Conservation (phyloP, 345 rosid genomes). For the Trapa incisa region DNA sequence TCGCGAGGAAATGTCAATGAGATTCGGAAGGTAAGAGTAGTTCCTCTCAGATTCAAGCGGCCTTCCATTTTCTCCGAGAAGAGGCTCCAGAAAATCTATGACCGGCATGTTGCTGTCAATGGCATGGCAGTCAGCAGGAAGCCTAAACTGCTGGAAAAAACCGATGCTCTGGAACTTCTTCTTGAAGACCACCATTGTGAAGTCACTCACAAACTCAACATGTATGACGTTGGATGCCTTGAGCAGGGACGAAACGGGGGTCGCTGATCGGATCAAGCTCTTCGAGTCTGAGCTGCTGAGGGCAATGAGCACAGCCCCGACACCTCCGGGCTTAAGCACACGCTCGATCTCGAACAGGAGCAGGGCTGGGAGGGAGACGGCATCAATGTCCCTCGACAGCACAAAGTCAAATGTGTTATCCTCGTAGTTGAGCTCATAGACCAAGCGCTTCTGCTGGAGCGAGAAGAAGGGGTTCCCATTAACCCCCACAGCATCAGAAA, state of each 20-base stretch:
- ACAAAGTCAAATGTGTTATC: constrained; percentile 66
- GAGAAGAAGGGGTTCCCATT: constrained; percentile 47
- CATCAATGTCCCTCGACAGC: constrained; percentile 49
- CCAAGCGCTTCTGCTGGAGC: constrained; percentile 38
- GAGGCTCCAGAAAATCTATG: constrained; percentile 48
- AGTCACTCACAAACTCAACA: constrained; percentile 42
- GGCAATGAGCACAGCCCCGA: constrained; percentile 65
- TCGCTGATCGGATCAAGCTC: constrained; percentile 59
- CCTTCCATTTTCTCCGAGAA: constrained; percentile 23
- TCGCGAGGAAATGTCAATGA: constrained; percentile 33
- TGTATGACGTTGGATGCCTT: constrained; percentile 56
- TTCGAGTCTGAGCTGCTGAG: constrained; percentile 28
- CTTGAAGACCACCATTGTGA: constrained; percentile 61
- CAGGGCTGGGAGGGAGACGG: constrained; percentile 53
- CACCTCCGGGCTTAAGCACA: constrained; percentile 62
- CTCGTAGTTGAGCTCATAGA: constrained; percentile 42
- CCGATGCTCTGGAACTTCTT: constrained; percentile 26
- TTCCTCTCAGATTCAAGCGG: constrained; percentile 24
- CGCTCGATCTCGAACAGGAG: constrained; percentile 85
- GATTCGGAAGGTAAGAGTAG: constrained; percentile 51
- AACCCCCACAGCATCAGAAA: constrained; percentile 35
- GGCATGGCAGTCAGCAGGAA: constrained; percentile 53
- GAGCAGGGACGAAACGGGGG: constrained; percentile 57
- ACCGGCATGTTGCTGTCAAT: constrained; percentile 30
- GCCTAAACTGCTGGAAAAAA: constrained; percentile 30